Conservation (phyloP, 1,139 yeast species). For the Pichia sp. region DNA sequence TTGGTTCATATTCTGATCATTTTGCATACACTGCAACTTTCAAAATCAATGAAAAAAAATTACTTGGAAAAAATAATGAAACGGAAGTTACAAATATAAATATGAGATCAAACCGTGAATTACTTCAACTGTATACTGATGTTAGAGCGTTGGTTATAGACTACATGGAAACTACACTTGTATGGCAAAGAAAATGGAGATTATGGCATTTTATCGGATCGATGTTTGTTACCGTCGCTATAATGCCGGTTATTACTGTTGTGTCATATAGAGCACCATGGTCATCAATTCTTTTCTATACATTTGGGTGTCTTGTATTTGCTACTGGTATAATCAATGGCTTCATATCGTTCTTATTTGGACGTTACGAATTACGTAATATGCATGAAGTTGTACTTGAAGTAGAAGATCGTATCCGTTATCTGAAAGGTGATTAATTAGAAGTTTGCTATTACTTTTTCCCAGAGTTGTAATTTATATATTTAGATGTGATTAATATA, state of each 20-base stretch:
- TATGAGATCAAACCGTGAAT: conserved; percentile 9
- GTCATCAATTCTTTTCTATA: conserved; percentile 52
- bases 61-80: background rate
- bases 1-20: conserved; percentile 83
- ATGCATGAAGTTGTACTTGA: conserved; percentile 62
- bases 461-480: too few relatives aligned
- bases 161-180: conserved; percentile 47
- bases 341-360: conserved; percentile 69
- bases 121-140: conserved; percentile 44
- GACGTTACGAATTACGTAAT: conserved; percentile 71
- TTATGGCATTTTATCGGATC: conserved; percentile 58
- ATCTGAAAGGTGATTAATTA: background rate
- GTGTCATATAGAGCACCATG: conserved; percentile 50
- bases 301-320: conserved; percentile 46
- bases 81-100: background rate
- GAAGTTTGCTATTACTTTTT: background rate
- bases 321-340: conserved; percentile 73
- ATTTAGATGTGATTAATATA: too few relatives aligned
- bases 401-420: conserved; percentile 41
- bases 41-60: conserved; percentile 12
- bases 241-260: conserved; percentile 56
- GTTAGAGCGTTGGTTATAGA: conserved; percentile 47
- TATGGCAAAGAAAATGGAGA: conserved; percentile 61
- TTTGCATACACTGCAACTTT: conserved; percentile 74
- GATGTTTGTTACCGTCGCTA: conserved; percentile 40